phyloP scores from a whole-genome alignment of 306 rosid genomes.

The Delonix regia region DNA sequence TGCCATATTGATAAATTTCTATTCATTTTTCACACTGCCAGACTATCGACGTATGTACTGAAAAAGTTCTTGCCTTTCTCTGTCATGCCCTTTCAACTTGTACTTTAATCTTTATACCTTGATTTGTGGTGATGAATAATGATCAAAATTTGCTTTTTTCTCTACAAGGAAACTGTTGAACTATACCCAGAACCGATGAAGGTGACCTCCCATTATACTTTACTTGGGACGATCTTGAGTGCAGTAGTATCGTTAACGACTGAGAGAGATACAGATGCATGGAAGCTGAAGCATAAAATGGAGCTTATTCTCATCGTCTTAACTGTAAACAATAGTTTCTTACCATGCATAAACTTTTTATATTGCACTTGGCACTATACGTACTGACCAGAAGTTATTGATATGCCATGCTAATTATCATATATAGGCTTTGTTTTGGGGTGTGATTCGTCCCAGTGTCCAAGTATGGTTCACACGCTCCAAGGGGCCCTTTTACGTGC shows the following conservation, averaged over 20 bases:
- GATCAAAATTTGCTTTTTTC: slow-evolving; percentile 9
- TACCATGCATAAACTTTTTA: neutral
- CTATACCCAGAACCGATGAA: slow-evolving; percentile 49
- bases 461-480: slow-evolving; percentile 42
- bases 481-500: slow-evolving; percentile 49
- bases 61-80: too few species aligned
- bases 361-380: neutral
- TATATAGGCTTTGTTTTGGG: slow-evolving; percentile 41
- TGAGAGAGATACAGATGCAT: slow-evolving; percentile 41
- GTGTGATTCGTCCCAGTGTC: slow-evolving; percentile 51
- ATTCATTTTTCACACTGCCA: too few species aligned
- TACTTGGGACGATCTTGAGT: slow-evolving; percentile 45
- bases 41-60: too few species aligned
- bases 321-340: slow-evolving; percentile 33
- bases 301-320: slow-evolving; percentile 47
- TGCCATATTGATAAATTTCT: too few species aligned
- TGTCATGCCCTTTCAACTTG: neutral
- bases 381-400: slow-evolving; percentile 21
- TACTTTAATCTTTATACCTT: neutral
- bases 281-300: slow-evolving; percentile 43
- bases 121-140: neutral
- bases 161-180: slow-evolving; percentile 40
- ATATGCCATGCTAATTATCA: neutral
- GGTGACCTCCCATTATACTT: slow-evolving; percentile 38
- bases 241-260: slow-evolving; percentile 34